phyloP scores from a whole-genome alignment of 805 yeast species.

The Wickerhamomyces strasburgensis region DNA sequence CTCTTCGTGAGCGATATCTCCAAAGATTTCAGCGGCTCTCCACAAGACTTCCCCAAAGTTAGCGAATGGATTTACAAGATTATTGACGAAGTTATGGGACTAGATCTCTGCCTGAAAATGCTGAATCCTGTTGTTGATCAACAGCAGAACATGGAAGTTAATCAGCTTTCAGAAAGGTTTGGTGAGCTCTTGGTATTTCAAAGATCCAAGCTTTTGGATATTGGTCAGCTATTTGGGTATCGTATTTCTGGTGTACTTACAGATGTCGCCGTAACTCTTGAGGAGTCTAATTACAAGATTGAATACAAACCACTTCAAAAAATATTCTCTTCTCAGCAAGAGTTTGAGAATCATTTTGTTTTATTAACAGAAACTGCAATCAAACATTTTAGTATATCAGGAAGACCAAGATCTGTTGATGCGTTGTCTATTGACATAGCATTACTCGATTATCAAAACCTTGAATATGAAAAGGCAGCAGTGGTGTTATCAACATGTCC shows the following conservation, averaged over 20 bases:
- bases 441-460: slow-evolving; percentile 51
- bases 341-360: slow-evolving; percentile 41
- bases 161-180: slow-evolving; percentile 31
- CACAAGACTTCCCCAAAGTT: slow-evolving; percentile 22
- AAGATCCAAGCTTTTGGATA: slow-evolving; percentile 36
- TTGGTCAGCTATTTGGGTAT: slow-evolving; percentile 30
- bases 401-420: slow-evolving; percentile 62
- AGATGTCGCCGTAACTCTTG: slow-evolving; percentile 6
- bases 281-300: background rate
- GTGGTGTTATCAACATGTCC: slow-evolving; percentile 64
- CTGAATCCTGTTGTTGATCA: slow-evolving; percentile 15
- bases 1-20: slow-evolving; percentile 37
- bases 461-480: slow-evolving; percentile 56
- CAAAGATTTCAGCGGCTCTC: slow-evolving; percentile 17
- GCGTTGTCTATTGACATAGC: slow-evolving; percentile 78
- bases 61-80: slow-evolving; percentile 38
- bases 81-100: slow-evolving; percentile 36
- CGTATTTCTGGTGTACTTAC: slow-evolving; percentile 28
- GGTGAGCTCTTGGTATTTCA: slow-evolving; percentile 48
- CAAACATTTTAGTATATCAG: slow-evolving; percentile 44
- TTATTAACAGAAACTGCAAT: slow-evolving; percentile 53
- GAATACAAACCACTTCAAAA: slow-evolving; percentile 15
- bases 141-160: slow-evolving; percentile 21
- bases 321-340: slow-evolving; percentile 28
- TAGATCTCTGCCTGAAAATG: slow-evolving; percentile 15